Percentiles rank a stretch among this genome's conserved stretches.
Evolutionary conservation across 495 filamentous ascomycete species (phyloP).

Genomic region (Trypethelium eluteriae): DNA sequence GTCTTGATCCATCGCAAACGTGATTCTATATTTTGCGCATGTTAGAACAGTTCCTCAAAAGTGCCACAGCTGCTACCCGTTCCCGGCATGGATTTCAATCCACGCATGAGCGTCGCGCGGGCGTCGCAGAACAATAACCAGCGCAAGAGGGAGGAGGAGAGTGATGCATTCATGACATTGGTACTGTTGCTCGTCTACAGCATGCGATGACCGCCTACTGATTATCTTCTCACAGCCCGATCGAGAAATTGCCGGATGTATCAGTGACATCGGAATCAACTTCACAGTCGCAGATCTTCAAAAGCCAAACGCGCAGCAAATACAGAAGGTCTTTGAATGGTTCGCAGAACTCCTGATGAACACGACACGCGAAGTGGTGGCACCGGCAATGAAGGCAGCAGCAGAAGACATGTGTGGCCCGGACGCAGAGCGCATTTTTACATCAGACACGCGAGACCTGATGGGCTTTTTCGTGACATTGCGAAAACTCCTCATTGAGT

Average conservation of each 20-base stretch:
- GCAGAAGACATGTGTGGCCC: slow-evolving; percentile 75
- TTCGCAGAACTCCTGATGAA: slow-evolving; percentile 92
- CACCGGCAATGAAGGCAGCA: slow-evolving; percentile 87
- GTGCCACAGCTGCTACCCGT: slow-evolving; percentile 9
- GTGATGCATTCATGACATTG: slow-evolving; percentile 82
- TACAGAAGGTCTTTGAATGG: slow-evolving; percentile 96
- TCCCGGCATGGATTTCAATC: slow-evolving; percentile 58
- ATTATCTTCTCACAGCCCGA: slow-evolving; percentile 48
- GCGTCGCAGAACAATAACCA: slow-evolving; percentile 33
- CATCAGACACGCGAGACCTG: slow-evolving; percentile 77
- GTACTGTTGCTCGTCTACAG: slow-evolving; percentile 37
- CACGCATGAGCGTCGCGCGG: slow-evolving; percentile 69
- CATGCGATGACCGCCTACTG: neutral
- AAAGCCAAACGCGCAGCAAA: slow-evolving; percentile 86
- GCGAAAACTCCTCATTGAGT: slow-evolving; percentile 69
- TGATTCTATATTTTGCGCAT: neutral
- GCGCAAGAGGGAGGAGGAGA: slow-evolving; percentile 71
- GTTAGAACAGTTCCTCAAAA: neutral
- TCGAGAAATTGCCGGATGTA: slow-evolving; percentile 88
- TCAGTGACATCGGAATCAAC: slow-evolving; percentile 87
- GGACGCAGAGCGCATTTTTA: slow-evolving; percentile 65
- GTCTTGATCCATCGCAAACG: neutral
- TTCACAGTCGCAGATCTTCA: slow-evolving; percentile 84
- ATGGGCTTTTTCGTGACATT: slow-evolving; percentile 87
- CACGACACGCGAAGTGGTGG: slow-evolving; percentile 77